These are phyloP conservation scores for Phanerochaete sordida DNA, from an alignment of 768 basidiomycete species.

Conservation along the genomic window DNA sequence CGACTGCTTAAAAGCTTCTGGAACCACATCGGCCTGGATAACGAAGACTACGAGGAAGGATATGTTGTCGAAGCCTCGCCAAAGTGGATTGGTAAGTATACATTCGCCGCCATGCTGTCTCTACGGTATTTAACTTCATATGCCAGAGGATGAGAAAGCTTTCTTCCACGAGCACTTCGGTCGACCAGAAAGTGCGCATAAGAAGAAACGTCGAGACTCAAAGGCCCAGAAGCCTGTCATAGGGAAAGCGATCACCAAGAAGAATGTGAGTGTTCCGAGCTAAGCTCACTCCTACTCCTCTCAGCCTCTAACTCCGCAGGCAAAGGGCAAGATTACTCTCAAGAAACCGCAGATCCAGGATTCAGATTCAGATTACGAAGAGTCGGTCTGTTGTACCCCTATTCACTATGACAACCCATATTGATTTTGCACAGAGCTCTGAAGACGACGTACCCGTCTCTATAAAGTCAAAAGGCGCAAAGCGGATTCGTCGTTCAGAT, in stretches of 20 bases:
- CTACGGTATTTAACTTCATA: too few species aligned
- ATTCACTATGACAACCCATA: background rate
- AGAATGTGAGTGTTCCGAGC: background rate
- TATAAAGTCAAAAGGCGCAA: background rate
- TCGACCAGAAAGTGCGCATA: constrained; percentile 15
- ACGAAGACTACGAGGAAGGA: constrained; percentile 51
- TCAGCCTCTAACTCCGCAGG: background rate
- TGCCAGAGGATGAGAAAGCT: constrained; percentile 36
- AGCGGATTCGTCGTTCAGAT: background rate
- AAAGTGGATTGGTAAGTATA: constrained; percentile 55
- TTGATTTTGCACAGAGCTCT: background rate
- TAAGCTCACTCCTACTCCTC: too few species aligned
- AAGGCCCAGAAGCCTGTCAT: background rate
- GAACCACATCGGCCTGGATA: constrained; percentile 51
- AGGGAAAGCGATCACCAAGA: constrained; percentile 4
- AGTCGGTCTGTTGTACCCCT: background rate
- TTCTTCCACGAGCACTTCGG: constrained; percentile 30
- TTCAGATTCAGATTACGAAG: background rate
- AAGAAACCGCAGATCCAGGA: background rate
- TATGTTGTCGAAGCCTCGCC: constrained; percentile 38
- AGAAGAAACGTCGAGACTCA: constrained; percentile 9
- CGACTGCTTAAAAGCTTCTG: constrained; percentile 59
- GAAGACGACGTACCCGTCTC: background rate
- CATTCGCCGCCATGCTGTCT: background rate
- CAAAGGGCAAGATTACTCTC: background rate